Conservation (phyloP, 2,329 filamentous ascomycete genomes). For the Scytalidium sp. region DNA sequence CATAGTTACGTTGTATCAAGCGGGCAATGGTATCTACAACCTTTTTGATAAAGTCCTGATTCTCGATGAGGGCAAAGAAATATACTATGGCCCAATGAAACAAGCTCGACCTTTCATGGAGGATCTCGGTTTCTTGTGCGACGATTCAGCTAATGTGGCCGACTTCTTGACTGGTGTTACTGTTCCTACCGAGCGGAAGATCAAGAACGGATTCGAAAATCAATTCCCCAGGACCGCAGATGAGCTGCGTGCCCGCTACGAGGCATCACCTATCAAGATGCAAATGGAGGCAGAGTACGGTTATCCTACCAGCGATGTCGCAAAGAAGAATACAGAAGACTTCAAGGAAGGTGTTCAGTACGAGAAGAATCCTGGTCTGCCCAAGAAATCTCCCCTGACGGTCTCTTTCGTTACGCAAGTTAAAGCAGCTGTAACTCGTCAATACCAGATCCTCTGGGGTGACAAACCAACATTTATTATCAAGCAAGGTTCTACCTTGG, state of each 20-base stretch:
- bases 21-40: slow-evolving; percentile 66
- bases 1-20: slow-evolving; percentile 67
- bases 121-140: slow-evolving; percentile 59
- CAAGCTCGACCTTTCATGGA: slow-evolving; percentile 65
- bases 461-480: slow-evolving; percentile 62
- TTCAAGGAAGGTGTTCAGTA: slow-evolving; percentile 51
- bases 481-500: slow-evolving; percentile 55
- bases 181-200: slow-evolving; percentile 64
- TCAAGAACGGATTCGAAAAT: slow-evolving; percentile 40
- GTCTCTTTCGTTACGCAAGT: slow-evolving; percentile 54
- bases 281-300: slow-evolving; percentile 53
- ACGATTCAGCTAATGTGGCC: slow-evolving; percentile 58
- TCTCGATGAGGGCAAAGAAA: slow-evolving; percentile 61
- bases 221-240: slow-evolving; percentile 43
- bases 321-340: slow-evolving; percentile 38
- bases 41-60: slow-evolving; percentile 70
- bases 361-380: slow-evolving; percentile 54
- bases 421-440: slow-evolving; percentile 51
- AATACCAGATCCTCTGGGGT: slow-evolving; percentile 64
- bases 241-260: slow-evolving; percentile 46
- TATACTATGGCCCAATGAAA: slow-evolving; percentile 60
- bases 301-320: slow-evolving; percentile 49
- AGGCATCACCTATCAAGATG: slow-evolving; percentile 46
- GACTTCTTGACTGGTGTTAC: slow-evolving; percentile 66
- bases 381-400: slow-evolving; percentile 53